Percentiles rank a stretch among this genome's conserved stretches.
Conservation (phyloP, 148 eudicot species). For the Polygonum maritimum region DNA sequence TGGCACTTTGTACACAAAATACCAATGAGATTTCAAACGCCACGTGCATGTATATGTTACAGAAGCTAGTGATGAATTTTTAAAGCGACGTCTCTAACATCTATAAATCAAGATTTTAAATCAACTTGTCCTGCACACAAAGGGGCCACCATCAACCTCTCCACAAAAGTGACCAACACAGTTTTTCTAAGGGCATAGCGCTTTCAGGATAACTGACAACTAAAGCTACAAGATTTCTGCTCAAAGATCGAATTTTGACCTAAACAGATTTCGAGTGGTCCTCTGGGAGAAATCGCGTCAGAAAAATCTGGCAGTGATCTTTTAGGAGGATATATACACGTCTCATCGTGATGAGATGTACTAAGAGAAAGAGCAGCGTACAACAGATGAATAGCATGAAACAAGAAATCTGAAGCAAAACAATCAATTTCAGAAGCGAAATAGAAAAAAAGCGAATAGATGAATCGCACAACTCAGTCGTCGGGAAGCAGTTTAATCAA, state of each 20-base stretch:
- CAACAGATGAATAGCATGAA: not conserved
- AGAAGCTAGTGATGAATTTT: not conserved
- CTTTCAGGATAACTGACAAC: not conserved
- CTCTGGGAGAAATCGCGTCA: not conserved
- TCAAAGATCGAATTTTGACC: not conserved
- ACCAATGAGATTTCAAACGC: not conserved
- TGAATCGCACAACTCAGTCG: not conserved
- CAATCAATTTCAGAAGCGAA: not conserved
- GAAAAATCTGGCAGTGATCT: not conserved
- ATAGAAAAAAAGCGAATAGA: not conserved
- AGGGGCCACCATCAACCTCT: not conserved
- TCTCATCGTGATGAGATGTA: not conserved
- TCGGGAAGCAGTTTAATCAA: not conserved
- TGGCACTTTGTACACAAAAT: not conserved
- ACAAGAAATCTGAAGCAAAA: not conserved
- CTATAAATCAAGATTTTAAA: not conserved
- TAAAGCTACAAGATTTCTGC: not conserved
- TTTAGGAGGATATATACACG: not conserved
- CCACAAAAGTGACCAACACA: not conserved
- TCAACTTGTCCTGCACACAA: not conserved
- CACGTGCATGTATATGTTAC: not conserved
- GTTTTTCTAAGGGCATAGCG: not conserved
- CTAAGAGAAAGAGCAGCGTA: not conserved
- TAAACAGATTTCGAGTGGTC: not conserved
- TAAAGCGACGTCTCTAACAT: not conserved